These are phyloP conservation scores for Dillenia turbinata DNA, from an alignment of 164 flowering plant genomes.

Conservation along the genomic window DNA sequence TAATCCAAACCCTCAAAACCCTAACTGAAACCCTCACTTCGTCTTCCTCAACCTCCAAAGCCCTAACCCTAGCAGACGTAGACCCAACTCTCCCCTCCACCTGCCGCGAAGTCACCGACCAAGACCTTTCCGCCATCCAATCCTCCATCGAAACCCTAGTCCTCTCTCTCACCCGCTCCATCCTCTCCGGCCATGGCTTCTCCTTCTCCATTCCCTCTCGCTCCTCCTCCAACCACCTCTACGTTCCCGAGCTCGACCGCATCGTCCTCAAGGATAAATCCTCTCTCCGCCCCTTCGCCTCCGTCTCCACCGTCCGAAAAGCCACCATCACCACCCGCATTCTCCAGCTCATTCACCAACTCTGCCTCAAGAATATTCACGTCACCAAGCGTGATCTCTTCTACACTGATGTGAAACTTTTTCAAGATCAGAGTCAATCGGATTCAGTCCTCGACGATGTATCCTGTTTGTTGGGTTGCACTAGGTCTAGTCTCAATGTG, in stretches of 20 bases:
- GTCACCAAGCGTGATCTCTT: constrained; percentile 95
- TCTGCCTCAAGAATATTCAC: constrained; percentile 68
- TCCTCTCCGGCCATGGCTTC: constrained; percentile 79
- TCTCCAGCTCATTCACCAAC: constrained; percentile 75
- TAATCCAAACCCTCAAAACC: constrained; percentile 38
- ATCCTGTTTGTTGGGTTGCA: constrained; percentile 87
- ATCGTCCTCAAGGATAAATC: constrained; percentile 84
- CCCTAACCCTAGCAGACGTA: constrained; percentile 70
- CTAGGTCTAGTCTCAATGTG: constrained; percentile 88
- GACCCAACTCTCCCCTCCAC: constrained; percentile 42
- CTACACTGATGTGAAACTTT: constrained; percentile 94
- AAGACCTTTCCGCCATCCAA: constrained; percentile 67
- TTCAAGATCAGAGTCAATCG: constrained; percentile 87
- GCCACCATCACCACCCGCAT: constrained; percentile 74
- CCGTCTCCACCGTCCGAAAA: constrained; percentile 75
- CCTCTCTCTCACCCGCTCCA: constrained; percentile 49
- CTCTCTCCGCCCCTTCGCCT: constrained; percentile 62
- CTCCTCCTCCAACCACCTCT: constrained; percentile 78
- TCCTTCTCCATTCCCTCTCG: constrained; percentile 83
- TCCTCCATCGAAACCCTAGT: constrained; percentile 47
- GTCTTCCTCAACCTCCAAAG: constrained; percentile 31
- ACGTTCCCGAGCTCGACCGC: constrained; percentile 95
- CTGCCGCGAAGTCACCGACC: constrained; percentile 89
- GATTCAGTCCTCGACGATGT: constrained; percentile 89
- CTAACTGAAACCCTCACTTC: constrained; percentile 23